phyloP scores from a whole-genome alignment of 495 filamentous ascomycete genomes.

The Aspergillus ellipticus region DNA sequence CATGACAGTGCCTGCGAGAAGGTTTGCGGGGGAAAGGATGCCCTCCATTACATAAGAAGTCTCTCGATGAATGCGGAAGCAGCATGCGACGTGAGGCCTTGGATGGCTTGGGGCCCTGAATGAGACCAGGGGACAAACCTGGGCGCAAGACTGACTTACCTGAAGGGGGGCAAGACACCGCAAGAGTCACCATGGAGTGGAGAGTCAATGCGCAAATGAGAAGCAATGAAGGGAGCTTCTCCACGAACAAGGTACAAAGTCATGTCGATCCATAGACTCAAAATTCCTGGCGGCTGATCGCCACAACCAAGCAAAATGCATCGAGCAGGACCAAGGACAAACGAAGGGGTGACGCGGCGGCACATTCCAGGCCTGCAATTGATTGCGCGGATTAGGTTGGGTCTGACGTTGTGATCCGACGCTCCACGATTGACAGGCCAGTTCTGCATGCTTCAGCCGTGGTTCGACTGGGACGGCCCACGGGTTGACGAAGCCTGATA shows the following conservation, averaged over 20 bases:
- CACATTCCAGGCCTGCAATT: background rate
- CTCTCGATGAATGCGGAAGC: background rate
- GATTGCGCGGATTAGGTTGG: background rate
- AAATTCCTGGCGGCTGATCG: background rate
- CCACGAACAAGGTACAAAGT: background rate
- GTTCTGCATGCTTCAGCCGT: background rate
- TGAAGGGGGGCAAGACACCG: too few relatives aligned
- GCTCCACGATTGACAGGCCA: background rate
- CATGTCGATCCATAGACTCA: background rate
- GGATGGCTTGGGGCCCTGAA: background rate
- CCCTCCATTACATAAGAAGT: background rate
- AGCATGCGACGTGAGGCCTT: background rate
- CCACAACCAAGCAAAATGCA: background rate
- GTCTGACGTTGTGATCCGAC: background rate
- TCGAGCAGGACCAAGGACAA: background rate
- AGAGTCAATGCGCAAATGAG: background rate
- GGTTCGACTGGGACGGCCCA: background rate
- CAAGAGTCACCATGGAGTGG: background rate
- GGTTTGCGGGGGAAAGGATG: background rate
- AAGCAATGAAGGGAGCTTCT: slow-evolving; percentile 2
- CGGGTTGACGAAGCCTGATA: background rate
- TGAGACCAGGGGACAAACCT: background rate
- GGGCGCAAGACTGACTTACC: background rate
- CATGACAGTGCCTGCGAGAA: background rate
- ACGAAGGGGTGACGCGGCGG: background rate